Evolutionary conservation across 441 rosid genomes (phyloP), one percentile per base, ranked within the genome.

Genomic region (Macaranga tanarius): DNA sequence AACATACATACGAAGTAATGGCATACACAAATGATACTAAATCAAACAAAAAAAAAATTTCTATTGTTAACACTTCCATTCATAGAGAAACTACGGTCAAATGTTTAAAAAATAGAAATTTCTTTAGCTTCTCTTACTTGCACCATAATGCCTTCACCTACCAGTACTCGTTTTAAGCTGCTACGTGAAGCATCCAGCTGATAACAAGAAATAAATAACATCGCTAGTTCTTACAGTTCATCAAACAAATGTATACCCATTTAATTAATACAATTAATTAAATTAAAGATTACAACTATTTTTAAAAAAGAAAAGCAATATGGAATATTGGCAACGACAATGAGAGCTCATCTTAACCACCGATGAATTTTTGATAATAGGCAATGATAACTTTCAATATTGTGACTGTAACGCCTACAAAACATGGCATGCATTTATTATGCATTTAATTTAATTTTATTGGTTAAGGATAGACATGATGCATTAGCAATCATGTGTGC

Each of bases 141-240:
- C 19, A 90, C 75, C 22, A 89, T 79, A 62, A 87, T 86, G 62
- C 94, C 97, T 74, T 90, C 89, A 71, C 89, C 87, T 19, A 90
- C 89, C 54, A 85, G 81, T 34, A 90, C 79, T 70, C 91, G 82
- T 75, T 85, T 87, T 76, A 90, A 76, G 54, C 84, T 78, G 25
- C 47, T 61, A 22, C 82, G 79, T 34, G 92, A 82, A 38, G 65
- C 77, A 79, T 88, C 90, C 80, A 84, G 77, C 92, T 89, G 86
- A 67, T 58, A 66, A 45, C 65, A 73, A 75, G 67, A 71, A 75
- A 34, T 65, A 78, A 54, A 13, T 45, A 45, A 65, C 47, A 44
- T 5, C 44, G 19, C 31, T 31, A 5, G 22, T 4, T 65, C 20
- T 8, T 22, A 0, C 10, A 65, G 45, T 65, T 48, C 9, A 64